A percentile compares a stretch with the other conserved stretches of the same genome.
phyloP scores from a whole-genome alignment of 2,329 filamentous ascomycete species.

The Xylariaceae sp. region DNA sequence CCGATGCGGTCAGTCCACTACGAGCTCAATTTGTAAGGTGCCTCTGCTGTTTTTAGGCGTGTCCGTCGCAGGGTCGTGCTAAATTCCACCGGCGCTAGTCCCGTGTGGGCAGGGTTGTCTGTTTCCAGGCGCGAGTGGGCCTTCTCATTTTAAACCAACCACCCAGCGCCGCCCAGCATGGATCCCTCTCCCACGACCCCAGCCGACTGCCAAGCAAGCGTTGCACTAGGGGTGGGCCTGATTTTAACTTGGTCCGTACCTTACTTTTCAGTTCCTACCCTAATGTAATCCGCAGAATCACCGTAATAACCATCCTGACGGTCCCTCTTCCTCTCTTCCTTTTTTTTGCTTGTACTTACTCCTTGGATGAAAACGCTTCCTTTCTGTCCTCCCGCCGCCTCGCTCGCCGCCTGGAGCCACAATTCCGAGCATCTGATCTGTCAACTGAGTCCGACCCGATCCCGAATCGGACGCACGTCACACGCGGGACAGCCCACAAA shows the following conservation, averaged over 20 bases:
- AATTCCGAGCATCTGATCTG: conserved; percentile 3
- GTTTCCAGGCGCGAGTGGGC: conserved; percentile 4
- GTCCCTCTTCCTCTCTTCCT: conserved; percentile 12
- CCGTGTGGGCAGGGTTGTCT: background rate
- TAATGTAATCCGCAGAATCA: background rate
- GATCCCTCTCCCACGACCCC: conserved; percentile 1
- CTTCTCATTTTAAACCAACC: conserved; percentile 17
- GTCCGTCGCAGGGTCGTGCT: too few species aligned
- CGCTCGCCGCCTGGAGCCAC: conserved; percentile 4
- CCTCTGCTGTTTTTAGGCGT: conserved; percentile 9
- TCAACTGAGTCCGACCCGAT: background rate
- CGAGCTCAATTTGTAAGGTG: background rate
- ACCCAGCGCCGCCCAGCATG: conserved; percentile 3
- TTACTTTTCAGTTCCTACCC: background rate
- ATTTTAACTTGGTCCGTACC: conserved; percentile 17
- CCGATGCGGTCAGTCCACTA: background rate
- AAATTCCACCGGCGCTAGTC: background rate
- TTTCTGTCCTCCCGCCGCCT: conserved; percentile 5
- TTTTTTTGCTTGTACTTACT: conserved; percentile 5
- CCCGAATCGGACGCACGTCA: conserved; percentile 4
- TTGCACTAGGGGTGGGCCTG: conserved; percentile 14
- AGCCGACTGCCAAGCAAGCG: conserved; percentile 15
- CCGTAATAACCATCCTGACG: background rate
- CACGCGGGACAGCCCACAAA: background rate
- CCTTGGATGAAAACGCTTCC: conserved; percentile 6